phyloP scores from a whole-genome alignment of 306 rosid genomes.

The Medicago lupulina region DNA sequence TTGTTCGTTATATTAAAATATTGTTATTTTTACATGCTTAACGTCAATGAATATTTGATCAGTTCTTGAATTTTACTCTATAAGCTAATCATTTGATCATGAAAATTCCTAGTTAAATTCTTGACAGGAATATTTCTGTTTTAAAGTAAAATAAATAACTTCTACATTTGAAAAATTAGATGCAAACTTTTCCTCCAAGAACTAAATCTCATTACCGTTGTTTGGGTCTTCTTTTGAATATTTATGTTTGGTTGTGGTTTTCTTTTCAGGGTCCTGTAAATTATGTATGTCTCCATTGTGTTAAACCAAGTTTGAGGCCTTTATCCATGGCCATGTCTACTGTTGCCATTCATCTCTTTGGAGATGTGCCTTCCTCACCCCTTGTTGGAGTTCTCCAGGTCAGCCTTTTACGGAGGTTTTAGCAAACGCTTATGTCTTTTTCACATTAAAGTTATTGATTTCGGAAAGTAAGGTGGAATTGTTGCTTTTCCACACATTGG shows the following conservation, averaged over 20 bases:
- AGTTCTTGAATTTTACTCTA: background rate
- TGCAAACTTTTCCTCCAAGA: too few relatives aligned
- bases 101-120: too few relatives aligned
- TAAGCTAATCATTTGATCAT: too few relatives aligned
- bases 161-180: too few relatives aligned
- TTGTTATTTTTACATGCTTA: constrained; percentile 13
- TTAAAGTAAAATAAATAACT: too few relatives aligned
- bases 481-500: too few relatives aligned
- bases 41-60: background rate
- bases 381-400: constrained; percentile 91
- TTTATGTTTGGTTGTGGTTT: background rate
- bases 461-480: too few relatives aligned
- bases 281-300: constrained; percentile 69
- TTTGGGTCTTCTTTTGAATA: too few relatives aligned
- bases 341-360: constrained; percentile 82
- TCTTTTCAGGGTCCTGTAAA: constrained; percentile 82
- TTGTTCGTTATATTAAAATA: constrained; percentile 29
- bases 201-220: too few relatives aligned
- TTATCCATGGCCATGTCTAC: constrained; percentile 84
- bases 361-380: constrained; percentile 92
- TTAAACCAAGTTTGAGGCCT: constrained; percentile 83
- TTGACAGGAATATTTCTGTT: too few relatives aligned
- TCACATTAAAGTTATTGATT: too few relatives aligned
- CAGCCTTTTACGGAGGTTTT: constrained; percentile 6
- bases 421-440: too few relatives aligned